A percentile compares a stretch with the other conserved stretches of the same genome.
These are phyloP conservation scores for Hypholoma sublateritium DNA, from an alignment of 768 basidiomycete species.

Conservation along the genomic window DNA sequence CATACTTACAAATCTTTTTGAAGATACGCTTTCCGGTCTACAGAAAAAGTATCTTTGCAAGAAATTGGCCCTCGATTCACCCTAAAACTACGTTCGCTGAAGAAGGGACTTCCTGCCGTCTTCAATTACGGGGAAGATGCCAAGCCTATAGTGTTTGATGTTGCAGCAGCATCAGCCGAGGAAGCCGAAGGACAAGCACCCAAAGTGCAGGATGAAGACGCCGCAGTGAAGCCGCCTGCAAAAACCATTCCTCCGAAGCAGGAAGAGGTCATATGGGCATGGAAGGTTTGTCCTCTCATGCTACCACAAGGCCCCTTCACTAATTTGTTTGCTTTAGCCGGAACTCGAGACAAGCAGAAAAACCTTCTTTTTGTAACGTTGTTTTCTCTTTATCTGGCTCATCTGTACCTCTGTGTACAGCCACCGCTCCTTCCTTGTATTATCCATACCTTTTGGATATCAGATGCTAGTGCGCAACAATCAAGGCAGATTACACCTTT, in stretches of 20 bases:
- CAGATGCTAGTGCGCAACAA: no score
- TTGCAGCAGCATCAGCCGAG: conserved; percentile 18
- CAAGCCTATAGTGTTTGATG: conserved; percentile 55
- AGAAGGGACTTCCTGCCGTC: conserved; percentile 86
- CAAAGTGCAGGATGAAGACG: conserved; percentile 19
- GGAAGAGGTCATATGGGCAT: conserved; percentile 84
- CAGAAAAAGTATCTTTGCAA: conserved; percentile 89
- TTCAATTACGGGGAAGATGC: conserved; percentile 65
- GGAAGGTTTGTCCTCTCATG: conserved; percentile 65
- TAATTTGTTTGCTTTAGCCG: conserved; percentile 51
- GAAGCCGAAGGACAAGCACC: conserved; percentile 32
- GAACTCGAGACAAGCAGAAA: conserved; percentile 87
- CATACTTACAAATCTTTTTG: not conserved
- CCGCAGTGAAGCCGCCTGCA: conserved; percentile 20
- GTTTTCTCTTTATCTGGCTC: not conserved
- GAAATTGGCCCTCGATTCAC: conserved; percentile 99
- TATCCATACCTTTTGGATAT: no score
- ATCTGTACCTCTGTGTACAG: not conserved
- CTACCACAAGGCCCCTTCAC: not conserved
- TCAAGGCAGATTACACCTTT: no score
- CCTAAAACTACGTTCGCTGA: conserved; percentile 85
- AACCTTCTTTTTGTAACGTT: conserved; percentile 80
- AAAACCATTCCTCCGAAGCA: conserved; percentile 58
- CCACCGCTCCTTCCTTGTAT: no score
- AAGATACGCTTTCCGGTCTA: conserved; percentile 90